Evolutionary conservation across 768 basidiomycete species (phyloP), one percentile per base, ranked within the genome.

Genomic region (Mycena filopes): DNA sequence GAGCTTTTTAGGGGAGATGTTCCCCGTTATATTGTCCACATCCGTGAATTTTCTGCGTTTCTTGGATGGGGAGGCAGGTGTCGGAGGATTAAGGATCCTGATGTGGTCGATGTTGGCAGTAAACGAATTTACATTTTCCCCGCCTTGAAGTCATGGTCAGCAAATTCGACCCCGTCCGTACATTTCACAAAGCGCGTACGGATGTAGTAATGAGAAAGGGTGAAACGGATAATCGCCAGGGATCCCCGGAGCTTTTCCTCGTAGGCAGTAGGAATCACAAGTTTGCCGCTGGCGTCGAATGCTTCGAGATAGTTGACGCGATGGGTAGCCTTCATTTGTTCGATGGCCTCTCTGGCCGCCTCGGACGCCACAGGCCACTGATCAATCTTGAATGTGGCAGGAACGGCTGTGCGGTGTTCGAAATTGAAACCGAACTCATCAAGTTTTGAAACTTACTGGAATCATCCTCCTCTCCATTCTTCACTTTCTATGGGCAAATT

Each of bases 141-240:
- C 12, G 33, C 33, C 33, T 33, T 33, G 33, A 33, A 33, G 6
- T 33, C 33, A 33, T 6, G 33, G 33, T 33, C 33, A 33, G 33
- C 33, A 33, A 33, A 12, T 6, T 33, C 33, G 33, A 33, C n/a
- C n/a, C n/a, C n/a, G n/a, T n/a, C n/a, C n/a, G 33, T 7, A 12
- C 7, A 7, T 6, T 33, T 33, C 33, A 12, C 33, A 12, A 33
- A 33, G 12, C 12, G 33, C 33, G 12, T 33, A 33, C 7, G 4
- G 23, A 55, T 55, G 15, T 43, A n/a, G 40, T 41, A 42, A 16
- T 55, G 54, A 12, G 41, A 43, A 10, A 55, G 54, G 4, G 54
- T 55, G 10, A 55, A 42, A 8, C 25, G 18, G 8, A 43, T 11
- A 12, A 21, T 26, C 11, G 41, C 54, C 1, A 55, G 26, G 43